Evolutionary conservation across 208 protist species (phyloP), one percentile per base, ranked within the genome.

Genomic region (Trypanosoma theileri): DNA sequence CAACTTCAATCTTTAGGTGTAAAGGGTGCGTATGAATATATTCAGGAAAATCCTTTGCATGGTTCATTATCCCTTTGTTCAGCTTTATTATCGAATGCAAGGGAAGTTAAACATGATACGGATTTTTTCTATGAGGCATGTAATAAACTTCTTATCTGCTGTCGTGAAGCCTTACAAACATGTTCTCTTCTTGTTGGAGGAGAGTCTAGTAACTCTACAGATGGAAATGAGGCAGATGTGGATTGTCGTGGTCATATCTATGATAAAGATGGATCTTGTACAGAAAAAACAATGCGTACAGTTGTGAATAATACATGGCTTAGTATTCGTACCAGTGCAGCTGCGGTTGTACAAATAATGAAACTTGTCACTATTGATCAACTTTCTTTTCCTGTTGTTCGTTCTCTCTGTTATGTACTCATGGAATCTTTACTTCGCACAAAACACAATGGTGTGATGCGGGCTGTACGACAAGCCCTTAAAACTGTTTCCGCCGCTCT

Each of bases 291-390:
- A 14, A 89, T 92, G 82, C 91, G 91, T 6, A 68, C 65, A 17
- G 88, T 96, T 31, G 91, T 94, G 40, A 96, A 96, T 75, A 96
- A 93, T 79, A 91, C 87, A 52, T 96, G 91, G 89, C 82, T 96
- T 31, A 80, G 81, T 58, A 88, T 94, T 41, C 91, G 91, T 12
- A 79, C 84, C 31, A 73, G 80, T 19, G 81, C 91, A 0, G 53
- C 66, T 14, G 69, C 73, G 6, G 62, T 93, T 7, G 71, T 75
- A 35, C 72, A 73, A 52, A 55, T 93, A 0, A 60, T 93, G 6
- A 51, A 58, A 31, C 61, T 85, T 22, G 69, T 77, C 4, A 58
- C 62, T 0, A 60, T 88, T 31, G 75, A 88, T 24, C 19, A 67
- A 53, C 76, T 95, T 24, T 57, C 72, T 4, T 75, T 82, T 22